Conservation (phyloP, 2,329 filamentous ascomycete species). For the Microdochium bolleyi region DNA sequence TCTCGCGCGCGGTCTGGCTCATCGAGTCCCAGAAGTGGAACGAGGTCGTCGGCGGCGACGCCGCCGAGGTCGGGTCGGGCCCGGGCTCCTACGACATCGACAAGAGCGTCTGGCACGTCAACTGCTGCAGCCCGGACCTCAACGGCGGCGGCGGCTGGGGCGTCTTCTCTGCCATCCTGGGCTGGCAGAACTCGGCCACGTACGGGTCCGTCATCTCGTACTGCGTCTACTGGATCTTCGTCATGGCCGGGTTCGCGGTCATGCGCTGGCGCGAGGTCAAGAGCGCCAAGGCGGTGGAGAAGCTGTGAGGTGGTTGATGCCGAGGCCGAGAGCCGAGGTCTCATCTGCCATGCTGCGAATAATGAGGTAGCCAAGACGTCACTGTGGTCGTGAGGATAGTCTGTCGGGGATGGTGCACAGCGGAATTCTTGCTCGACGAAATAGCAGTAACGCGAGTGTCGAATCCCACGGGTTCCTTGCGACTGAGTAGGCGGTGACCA, state of each 20-base stretch:
- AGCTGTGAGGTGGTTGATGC: neutral
- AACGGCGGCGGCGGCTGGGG: conserved; percentile 77
- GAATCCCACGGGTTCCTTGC: too few relatives aligned
- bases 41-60: conserved; percentile 51
- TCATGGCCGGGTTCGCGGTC: conserved; percentile 55
- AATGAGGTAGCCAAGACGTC: too few relatives aligned
- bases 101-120: conserved; percentile 75
- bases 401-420: too few relatives aligned
- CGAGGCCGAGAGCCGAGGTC: too few relatives aligned
- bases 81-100: conserved; percentile 74
- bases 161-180: conserved; percentile 77
- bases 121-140: conserved; percentile 69
- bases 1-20: conserved; percentile 69
- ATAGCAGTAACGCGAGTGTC: too few relatives aligned
- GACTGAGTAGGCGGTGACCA: too few relatives aligned
- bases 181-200: conserved; percentile 84
- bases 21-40: conserved; percentile 67
- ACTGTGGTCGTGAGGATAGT: too few relatives aligned
- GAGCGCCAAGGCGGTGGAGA: neutral
- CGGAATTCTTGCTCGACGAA: too few relatives aligned
- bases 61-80: conserved; percentile 42
- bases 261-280: conserved; percentile 58
- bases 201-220: conserved; percentile 83
- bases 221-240: conserved; percentile 76
- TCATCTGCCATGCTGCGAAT: too few relatives aligned